Conservation (phyloP, 257 asterid genomes). For the Lithospermum erythrorhizon region DNA sequence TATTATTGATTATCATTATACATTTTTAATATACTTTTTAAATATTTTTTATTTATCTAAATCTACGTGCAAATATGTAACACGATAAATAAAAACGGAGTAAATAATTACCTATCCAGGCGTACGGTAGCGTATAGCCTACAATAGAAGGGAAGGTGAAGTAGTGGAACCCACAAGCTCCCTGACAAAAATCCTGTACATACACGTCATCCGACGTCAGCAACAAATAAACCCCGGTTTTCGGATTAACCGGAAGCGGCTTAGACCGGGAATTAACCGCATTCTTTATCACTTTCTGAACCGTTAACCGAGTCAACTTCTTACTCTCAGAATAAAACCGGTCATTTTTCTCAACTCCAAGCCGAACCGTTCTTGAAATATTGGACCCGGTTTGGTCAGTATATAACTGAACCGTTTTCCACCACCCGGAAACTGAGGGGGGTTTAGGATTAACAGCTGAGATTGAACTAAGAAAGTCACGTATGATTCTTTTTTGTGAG, state of each 20-base stretch:
- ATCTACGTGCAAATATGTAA: no score
- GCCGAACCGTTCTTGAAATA: constrained; percentile 8
- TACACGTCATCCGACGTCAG: constrained; percentile 14
- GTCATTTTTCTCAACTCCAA: constrained; percentile 15
- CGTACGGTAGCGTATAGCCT: constrained; percentile 87
- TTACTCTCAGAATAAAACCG: constrained; percentile 11
- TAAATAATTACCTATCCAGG: constrained; percentile 67
- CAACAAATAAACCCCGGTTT: constrained; percentile 14
- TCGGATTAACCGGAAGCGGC: constrained; percentile 11
- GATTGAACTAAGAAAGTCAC: constrained; percentile 12
- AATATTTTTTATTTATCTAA: no score
- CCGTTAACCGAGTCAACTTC: constrained; percentile 10
- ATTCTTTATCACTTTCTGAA: constrained; percentile 12
- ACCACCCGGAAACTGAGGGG: constrained; percentile 17
- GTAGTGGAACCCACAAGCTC: constrained; percentile 71
- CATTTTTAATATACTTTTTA: no score
- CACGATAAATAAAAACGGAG: no score
- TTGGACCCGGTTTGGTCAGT: constrained; percentile 19
- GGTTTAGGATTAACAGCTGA: constrained; percentile 12
- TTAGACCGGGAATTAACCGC: constrained; percentile 6
- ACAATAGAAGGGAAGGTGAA: constrained; percentile 85
- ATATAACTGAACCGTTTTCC: constrained; percentile 18
- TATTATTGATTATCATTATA: no score
- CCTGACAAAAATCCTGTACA: constrained; percentile 20
- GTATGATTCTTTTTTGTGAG: constrained; percentile 10